Evolutionary conservation across 345 rosid species (phyloP), one percentile per base, ranked within the genome.

Genomic region (Nasturtium officinale): DNA sequence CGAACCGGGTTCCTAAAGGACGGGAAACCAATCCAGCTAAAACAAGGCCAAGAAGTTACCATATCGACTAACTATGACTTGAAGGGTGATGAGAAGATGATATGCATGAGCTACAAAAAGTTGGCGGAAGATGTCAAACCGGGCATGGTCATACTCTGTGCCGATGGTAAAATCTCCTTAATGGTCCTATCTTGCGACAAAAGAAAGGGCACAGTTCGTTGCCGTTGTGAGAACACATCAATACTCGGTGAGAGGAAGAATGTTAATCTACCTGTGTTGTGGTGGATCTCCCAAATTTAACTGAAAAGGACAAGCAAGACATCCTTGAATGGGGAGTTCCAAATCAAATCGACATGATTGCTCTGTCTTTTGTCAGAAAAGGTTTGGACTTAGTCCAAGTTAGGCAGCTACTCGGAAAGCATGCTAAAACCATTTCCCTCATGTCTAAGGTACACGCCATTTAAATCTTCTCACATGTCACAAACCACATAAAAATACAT

Each of bases 231-330:
- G 86, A 93, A 93, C 78, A 80, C 90, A 63, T 88, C 98, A 2
- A 79, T 89, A 77, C 96, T 93, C 58, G 96, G 98, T 17, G 97
- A 93, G 88, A 86, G 97, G 80, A 93, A 93, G 81, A 93, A 93
- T 21, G 98, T 89, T 47, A 90, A 93, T 82, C 98, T 93, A 61
- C 98, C 98, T 0, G 96, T 45, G 98, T 93, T 18, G 78, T 90
- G 20, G 98, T 93, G 69, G 98, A 87, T 72, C 97, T 93, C 30
- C 98, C 97, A 11, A 93, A 96, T 73, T 61, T 93, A 72, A 93
- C 98, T 4, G 96, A 90, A 52, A 93, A 93, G 77, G 97, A 93
- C 86, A 90, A 85, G 85, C 96, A 90, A 81, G 98, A 93, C 79
- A 89, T 93, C 62, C 45, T 93, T 76, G 58, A 65, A 61, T 93